These are phyloP conservation scores for Pleodorina starrii DNA, from an alignment of 139 green algal genomes.

Conservation along the genomic window DNA sequence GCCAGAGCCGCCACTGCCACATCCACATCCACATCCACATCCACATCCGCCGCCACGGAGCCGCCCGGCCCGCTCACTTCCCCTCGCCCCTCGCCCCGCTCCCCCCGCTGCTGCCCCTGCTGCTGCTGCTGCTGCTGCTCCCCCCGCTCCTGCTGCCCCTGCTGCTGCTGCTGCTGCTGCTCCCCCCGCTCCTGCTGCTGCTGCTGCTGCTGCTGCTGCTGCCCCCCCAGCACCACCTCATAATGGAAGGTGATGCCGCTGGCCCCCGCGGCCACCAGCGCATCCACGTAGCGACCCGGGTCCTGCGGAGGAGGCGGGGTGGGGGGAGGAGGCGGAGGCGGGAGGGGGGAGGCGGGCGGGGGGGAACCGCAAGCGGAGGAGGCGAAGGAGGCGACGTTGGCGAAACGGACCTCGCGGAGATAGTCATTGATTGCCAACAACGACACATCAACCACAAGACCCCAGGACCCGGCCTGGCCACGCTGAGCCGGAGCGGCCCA, in stretches of 20 bases:
- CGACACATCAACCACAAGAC: too few species aligned
- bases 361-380: too few species aligned
- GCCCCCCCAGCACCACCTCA: slow-evolving; percentile 26
- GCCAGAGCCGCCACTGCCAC: slow-evolving; percentile 21
- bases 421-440: too few species aligned
- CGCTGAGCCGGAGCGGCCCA: too few species aligned
- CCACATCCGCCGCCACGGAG: neutral
- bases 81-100: neutral
- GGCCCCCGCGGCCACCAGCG: slow-evolving; percentile 39
- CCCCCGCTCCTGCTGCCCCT: too few species aligned
- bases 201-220: neutral
- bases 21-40: neutral
- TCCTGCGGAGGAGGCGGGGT: slow-evolving; percentile 5
- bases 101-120: too few species aligned
- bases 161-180: neutral
- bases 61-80: neutral
- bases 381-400: too few species aligned
- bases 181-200: neutral
- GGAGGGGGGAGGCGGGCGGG: neutral
- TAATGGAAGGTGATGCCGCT: slow-evolving; percentile 58
- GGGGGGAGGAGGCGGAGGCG: neutral
- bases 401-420: too few species aligned
- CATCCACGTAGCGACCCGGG: slow-evolving; percentile 40
- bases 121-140: neutral
- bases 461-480: too few species aligned